phyloP scores from a whole-genome alignment of 2,329 filamentous ascomycete genomes.

The Colletotrichum abscissum region DNA sequence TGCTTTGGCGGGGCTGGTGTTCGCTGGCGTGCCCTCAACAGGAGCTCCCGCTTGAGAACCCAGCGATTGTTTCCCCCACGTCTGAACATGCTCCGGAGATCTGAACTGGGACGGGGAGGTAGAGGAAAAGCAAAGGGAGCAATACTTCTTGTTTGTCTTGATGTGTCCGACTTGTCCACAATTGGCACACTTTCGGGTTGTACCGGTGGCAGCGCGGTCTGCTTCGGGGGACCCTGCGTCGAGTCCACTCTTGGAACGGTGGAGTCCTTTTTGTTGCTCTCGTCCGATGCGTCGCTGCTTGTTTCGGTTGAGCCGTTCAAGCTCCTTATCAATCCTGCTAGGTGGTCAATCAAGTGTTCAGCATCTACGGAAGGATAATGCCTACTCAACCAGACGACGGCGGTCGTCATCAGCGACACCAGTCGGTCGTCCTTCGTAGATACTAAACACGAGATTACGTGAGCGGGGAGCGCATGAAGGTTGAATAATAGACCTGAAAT shows the following conservation, averaged over 20 bases:
- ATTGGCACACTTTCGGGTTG: constrained; percentile 94
- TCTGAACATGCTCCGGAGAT: constrained; percentile 28
- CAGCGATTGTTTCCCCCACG: constrained; percentile 30
- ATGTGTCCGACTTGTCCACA: constrained; percentile 98
- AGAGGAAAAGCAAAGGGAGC: constrained; percentile 44
- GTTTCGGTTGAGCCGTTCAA: constrained; percentile 88
- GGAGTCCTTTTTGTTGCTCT: constrained; percentile 85
- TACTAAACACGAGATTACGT: constrained; percentile 36
- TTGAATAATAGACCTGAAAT: constrained; percentile 27
- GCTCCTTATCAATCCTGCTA: constrained; percentile 75
- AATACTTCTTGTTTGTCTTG: constrained; percentile 98
- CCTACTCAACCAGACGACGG: constrained; percentile 36
- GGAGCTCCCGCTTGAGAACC: constrained; percentile 18
- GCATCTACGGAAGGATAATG: constrained; percentile 26
- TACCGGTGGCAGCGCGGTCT: constrained; percentile 70
- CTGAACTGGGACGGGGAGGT: constrained; percentile 33
- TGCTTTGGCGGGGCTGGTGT: constrained; percentile 27
- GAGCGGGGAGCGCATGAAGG: constrained; percentile 33
- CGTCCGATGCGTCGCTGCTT: constrained; percentile 89
- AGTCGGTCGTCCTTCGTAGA: constrained; percentile 37
- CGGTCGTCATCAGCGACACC: constrained; percentile 36
- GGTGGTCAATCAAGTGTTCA: constrained; percentile 39
- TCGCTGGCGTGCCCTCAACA: constrained; percentile 27
- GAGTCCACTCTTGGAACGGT: constrained; percentile 45
- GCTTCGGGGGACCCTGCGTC: constrained; percentile 64